Percentiles rank a stretch among this genome's conserved stretches.
These are phyloP conservation scores for Coemansia reversa DNA, from an alignment of 192 early-diverging fungal genomes.

Conservation along the genomic window DNA sequence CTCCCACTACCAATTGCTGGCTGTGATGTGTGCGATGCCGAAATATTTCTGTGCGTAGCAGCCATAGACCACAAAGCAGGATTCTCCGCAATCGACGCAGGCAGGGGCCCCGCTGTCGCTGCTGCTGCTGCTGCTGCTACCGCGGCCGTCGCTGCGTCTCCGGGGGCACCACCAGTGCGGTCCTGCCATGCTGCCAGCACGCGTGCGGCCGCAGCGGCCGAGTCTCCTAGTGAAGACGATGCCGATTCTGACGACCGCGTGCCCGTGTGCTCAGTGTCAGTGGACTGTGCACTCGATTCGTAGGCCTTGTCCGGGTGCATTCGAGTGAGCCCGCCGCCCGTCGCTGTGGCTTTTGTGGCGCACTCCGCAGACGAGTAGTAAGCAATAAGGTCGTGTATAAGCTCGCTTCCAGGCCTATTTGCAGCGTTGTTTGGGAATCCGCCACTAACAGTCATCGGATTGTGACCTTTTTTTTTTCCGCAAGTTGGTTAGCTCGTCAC, in stretches of 20 bases:
- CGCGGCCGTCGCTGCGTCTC: conserved; percentile 6
- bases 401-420: conserved; percentile 23
- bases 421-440: conserved; percentile 5
- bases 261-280: conserved; percentile 44
- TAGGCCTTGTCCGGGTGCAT: conserved; percentile 34
- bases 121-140: conserved; percentile 1
- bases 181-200: conserved; percentile 55
- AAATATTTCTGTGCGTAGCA: conserved; percentile 29
- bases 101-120: conserved; percentile 3
- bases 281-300: conserved; percentile 37
- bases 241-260: conserved; percentile 28
- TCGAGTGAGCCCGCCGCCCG: conserved; percentile 8
- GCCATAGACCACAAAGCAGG: conserved; percentile 15
- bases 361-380: conserved; percentile 29
- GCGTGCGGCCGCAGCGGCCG: conserved; percentile 50
- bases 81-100: conserved; percentile 6
- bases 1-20: conserved; percentile 12
- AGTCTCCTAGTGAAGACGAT: conserved; percentile 47
- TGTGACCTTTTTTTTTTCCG: background rate
- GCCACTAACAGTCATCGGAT: conserved; percentile 35
- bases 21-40: conserved; percentile 27
- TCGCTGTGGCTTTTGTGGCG: conserved; percentile 13
- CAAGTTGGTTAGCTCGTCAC: background rate
- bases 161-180: conserved; percentile 18
- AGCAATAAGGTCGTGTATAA: conserved; percentile 39